Evolutionary conservation across 352 stramenopile genomes (phyloP).

Genomic region (Phytophthora constricta): DNA sequence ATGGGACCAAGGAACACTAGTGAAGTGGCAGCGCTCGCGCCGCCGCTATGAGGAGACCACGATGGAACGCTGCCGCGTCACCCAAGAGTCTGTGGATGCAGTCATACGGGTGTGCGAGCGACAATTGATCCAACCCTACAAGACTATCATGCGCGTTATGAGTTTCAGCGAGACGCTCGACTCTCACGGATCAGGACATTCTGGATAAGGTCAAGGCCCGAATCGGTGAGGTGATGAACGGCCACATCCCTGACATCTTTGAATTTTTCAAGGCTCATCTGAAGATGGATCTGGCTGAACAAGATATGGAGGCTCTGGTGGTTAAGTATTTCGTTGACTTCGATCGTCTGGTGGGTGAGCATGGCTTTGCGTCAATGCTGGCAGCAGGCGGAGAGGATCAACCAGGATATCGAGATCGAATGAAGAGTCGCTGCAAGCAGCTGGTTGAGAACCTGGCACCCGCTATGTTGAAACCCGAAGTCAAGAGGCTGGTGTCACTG

Average conservation of each 20-base stretch:
- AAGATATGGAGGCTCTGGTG: slow-evolving; percentile 12
- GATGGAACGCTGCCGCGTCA: slow-evolving; percentile 12
- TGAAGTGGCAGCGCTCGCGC: slow-evolving; percentile 16
- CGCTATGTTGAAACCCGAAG: slow-evolving; percentile 15
- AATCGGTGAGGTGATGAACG: slow-evolving; percentile 9
- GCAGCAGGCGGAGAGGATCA: neutral
- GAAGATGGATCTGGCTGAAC: slow-evolving; percentile 18
- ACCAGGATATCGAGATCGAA: neutral
- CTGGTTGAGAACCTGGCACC: slow-evolving; percentile 19
- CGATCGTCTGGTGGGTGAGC: slow-evolving; percentile 8
- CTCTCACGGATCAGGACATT: slow-evolving; percentile 15
- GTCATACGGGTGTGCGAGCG: slow-evolving; percentile 13
- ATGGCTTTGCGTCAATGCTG: neutral
- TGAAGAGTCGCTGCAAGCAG: slow-evolving; percentile 19
- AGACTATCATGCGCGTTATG: slow-evolving; percentile 7
- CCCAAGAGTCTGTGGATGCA: slow-evolving; percentile 10
- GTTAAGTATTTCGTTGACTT: slow-evolving; percentile 24
- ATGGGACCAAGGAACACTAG: slow-evolving; percentile 18
- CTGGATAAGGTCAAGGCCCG: slow-evolving; percentile 1
- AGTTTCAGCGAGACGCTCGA: neutral
- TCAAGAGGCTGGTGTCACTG: slow-evolving; percentile 21
- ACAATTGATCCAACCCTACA: slow-evolving; percentile 12
- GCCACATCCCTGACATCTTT: slow-evolving; percentile 17
- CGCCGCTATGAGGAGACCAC: slow-evolving; percentile 19
- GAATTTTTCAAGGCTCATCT: slow-evolving; percentile 17